Base-by-base conservation (phyloP, 441 rosid genomes). In the Adansonia grandidieri region DNA sequence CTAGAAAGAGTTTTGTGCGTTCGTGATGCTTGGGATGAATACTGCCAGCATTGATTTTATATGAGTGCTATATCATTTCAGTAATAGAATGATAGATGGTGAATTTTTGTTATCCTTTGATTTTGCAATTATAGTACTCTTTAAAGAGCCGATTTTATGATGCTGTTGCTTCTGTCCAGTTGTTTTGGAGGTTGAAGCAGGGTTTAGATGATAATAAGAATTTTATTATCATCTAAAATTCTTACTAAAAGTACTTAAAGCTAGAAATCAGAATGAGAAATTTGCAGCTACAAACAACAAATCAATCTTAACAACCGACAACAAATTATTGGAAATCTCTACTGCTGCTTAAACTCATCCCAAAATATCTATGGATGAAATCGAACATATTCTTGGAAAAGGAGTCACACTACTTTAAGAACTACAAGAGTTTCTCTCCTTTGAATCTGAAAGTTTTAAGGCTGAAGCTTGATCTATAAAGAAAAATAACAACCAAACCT, bases 331-430 rank as follows among this genome's bases (percentile, higher is more conserved):
- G 40, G 40, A 66, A 66, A 66, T 72, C 60, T 20, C 83, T 69
- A 79, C 84, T 51, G 28, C 77, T 77, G 73, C 77, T 51, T 77
- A 81, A 37, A 64, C 20, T n/a, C 73, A 28, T 75, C 64, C 78
- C 77, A 56, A 40, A 37, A 32, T 56, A 15, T 48, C 37, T 47
- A 73, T 11, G 47, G 19, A 13, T 15, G 37, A 13, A 28, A 19
- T 40, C 45, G 48, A 37, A 56, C n/a, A 53, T 48, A 57, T 54
- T 24, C 40, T 24, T 20, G 19, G 5, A 15, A 44, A 8, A 74
- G 11, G n/a, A 73, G 51, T 9, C 54, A 79, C 20, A 13, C 10
- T 53, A 44, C 10, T 64, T 76, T 76, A 76, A 50, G 62, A 9
- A 61, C 50, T 68, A 74, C 72, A 73, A 24, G 53, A 19, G 8